Percentiles rank a stretch among this genome's conserved stretches.
Conservation (phyloP, 2,329 filamentous ascomycete species). For the Clarireedia hainanense region DNA sequence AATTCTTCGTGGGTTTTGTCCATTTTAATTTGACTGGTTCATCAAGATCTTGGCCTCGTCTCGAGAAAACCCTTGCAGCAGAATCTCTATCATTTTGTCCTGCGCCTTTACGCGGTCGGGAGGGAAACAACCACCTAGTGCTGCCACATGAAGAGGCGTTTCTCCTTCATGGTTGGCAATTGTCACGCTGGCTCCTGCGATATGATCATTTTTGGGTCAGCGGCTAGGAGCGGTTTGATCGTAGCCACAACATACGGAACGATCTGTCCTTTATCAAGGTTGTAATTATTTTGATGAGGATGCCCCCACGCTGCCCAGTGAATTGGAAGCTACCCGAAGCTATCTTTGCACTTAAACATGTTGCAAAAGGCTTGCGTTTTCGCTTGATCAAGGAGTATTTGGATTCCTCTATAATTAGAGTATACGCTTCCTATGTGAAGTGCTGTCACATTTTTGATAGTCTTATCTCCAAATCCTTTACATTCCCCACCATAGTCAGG, state of each 20-base stretch:
- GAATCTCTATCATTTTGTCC: no score
- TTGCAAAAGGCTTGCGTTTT: conserved; percentile 11
- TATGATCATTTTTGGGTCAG: conserved; percentile 17
- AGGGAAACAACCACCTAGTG: background rate
- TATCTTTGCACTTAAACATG: background rate
- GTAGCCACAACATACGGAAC: no score
- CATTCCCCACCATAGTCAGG: no score
- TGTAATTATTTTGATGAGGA: background rate
- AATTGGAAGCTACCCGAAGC: conserved; percentile 1
- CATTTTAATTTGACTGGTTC: no score
- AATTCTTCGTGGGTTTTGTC: no score
- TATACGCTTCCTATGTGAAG: conserved; percentile 13
- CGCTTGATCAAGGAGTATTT: conserved; percentile 13
- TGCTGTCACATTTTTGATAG: conserved; percentile 8
- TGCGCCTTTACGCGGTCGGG: no score
- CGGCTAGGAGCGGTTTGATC: background rate
- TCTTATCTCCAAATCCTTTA: background rate
- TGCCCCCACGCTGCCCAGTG: conserved; percentile 16
- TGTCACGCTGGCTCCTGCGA: conserved; percentile 16
- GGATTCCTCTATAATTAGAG: conserved; percentile 11
- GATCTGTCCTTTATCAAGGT: no score
- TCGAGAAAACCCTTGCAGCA: no score
- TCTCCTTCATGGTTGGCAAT: conserved; percentile 16
- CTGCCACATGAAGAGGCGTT: conserved; percentile 10
- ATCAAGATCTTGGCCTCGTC: no score